Percentiles rank a stretch among this genome's conserved stretches.
These are phyloP conservation scores for Lanmaoa pseudosensibilis DNA, from an alignment of 768 basidiomycete genomes.

Conservation along the genomic window DNA sequence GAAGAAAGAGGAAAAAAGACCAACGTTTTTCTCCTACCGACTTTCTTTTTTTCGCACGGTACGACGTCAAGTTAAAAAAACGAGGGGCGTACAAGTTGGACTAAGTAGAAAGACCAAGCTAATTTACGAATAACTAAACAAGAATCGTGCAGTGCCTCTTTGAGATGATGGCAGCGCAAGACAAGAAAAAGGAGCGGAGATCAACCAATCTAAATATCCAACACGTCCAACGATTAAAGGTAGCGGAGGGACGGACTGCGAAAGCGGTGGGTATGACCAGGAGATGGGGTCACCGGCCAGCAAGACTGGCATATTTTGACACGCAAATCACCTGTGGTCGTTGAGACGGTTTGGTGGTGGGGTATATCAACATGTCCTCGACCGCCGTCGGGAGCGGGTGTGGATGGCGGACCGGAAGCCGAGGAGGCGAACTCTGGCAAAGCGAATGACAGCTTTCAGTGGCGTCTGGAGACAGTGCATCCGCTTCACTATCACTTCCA, in stretches of 20 bases:
- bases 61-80: not conserved
- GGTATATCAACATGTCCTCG: conserved; percentile 46
- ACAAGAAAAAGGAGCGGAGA: conserved; percentile 1
- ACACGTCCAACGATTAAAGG: not conserved
- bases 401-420: conserved; percentile 19
- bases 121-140: conserved; percentile 31
- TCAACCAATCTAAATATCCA: not conserved
- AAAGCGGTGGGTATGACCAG: not conserved
- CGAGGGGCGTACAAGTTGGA: not conserved
- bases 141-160: not conserved
- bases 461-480: conserved; percentile 19
- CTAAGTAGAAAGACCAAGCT: not conserved
- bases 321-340: conserved; percentile 18
- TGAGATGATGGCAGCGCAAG: not conserved
- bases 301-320: conserved; percentile 32
- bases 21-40: not conserved
- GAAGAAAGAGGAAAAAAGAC: not conserved
- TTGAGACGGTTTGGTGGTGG: conserved; percentile 9
- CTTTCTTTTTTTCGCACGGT: conserved; percentile 18
- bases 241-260: not conserved
- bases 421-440: conserved; percentile 15
- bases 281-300: conserved; percentile 25
- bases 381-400: conserved; percentile 59
- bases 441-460: conserved; percentile 18
- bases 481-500: conserved; percentile 25